Evolutionary conservation across 129 eudicot genomes (phyloP).

Genomic region (Mikania micrantha): DNA sequence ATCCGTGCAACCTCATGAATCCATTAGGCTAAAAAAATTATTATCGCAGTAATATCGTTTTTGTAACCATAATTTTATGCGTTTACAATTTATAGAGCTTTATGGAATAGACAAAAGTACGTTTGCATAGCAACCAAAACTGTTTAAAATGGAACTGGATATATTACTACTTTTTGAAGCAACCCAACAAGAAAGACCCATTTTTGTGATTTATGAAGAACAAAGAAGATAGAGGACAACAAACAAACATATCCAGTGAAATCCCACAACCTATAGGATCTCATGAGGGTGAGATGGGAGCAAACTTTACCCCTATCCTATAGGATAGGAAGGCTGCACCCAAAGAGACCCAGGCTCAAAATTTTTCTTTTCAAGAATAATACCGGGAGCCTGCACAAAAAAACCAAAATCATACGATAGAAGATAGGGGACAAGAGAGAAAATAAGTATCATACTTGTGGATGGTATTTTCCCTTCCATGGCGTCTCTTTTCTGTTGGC

Average conservation of each 20-base stretch:
- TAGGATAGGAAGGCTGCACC: too few species aligned
- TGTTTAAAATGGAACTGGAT: neutral
- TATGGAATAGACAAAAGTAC: neutral
- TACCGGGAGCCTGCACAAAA: too few species aligned
- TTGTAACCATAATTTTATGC: neutral
- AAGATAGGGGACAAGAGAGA: too few species aligned
- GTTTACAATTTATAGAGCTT: neutral
- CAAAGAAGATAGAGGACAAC: neutral
- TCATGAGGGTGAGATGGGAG: too few species aligned
- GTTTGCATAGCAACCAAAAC: neutral
- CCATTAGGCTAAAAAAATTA: neutral
- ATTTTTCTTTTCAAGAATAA: too few species aligned
- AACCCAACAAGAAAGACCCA: neutral
- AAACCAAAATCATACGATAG: too few species aligned
- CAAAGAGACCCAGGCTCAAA: too few species aligned
- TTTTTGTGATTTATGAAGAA: neutral
- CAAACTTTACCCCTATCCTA: too few species aligned
- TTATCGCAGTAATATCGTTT: neutral
- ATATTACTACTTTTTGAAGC: neutral
- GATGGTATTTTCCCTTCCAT: slow-evolving; percentile 93
- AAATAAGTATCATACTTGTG: slow-evolving; percentile 38
- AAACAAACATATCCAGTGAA: too few species aligned
- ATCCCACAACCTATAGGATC: too few species aligned
- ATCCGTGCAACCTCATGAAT: neutral
- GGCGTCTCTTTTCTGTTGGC: slow-evolving; percentile 94